Percentiles rank a stretch among this genome's conserved stretches.
Conservation (phyloP, 495 filamentous ascomycete genomes). For the Apodospora peruviana region DNA sequence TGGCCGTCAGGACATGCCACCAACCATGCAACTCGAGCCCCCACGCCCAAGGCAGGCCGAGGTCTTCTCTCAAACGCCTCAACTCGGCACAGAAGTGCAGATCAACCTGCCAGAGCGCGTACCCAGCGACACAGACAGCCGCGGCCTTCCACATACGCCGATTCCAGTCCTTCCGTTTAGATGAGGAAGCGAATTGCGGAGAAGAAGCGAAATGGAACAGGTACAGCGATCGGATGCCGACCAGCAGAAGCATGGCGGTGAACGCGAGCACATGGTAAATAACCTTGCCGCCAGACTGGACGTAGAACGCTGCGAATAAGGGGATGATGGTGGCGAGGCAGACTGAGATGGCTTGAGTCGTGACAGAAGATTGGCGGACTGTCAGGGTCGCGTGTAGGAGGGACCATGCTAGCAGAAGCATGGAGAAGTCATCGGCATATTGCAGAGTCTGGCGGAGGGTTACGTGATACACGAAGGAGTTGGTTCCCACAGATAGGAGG, state of each 20-base stretch:
- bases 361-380: too few relatives aligned
- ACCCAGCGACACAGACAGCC: constrained; percentile 30
- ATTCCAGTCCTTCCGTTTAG: too few relatives aligned
- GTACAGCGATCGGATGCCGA: too few relatives aligned
- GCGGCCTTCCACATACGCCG: constrained; percentile 15
- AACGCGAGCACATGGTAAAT: too few relatives aligned
- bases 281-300: constrained; percentile 34
- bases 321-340: constrained; percentile 10
- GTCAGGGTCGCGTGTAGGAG: constrained; percentile 48
- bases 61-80: constrained; percentile 22
- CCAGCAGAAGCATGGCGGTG: too few relatives aligned
- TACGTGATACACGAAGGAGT: constrained; percentile 10
- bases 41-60: constrained; percentile 50
- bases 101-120: constrained; percentile 47
- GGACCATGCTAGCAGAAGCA: constrained; percentile 48
- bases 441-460: constrained; percentile 6
- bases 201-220: too few relatives aligned
- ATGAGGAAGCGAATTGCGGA: too few relatives aligned
- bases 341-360: too few relatives aligned
- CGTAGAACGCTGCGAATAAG: constrained; percentile 22
- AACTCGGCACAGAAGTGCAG: constrained; percentile 35
- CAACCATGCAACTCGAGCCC: constrained; percentile 57
- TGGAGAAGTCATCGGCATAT: constrained; percentile 27
- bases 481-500: constrained; percentile 6
- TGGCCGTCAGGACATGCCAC: constrained; percentile 54